Percentiles rank a stretch among this genome's conserved stretches.
Evolutionary conservation across 495 filamentous ascomycete genomes (phyloP).

Genomic region (Choiromyces venosus): DNA sequence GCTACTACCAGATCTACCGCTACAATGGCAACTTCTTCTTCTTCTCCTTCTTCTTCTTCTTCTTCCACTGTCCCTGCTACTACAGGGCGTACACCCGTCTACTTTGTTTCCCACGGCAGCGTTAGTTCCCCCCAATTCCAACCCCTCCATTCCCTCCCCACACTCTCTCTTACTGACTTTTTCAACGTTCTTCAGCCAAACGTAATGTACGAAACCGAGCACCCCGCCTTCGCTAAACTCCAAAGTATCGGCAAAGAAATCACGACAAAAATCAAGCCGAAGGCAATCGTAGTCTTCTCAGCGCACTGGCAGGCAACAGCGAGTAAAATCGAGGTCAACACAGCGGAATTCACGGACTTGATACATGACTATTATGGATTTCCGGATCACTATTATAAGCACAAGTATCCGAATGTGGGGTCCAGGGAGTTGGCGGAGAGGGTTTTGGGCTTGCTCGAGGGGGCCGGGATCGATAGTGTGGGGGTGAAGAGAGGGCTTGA

Average conservation of each 20-base stretch:
- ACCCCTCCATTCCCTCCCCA: neutral
- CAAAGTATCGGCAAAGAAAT: conserved; percentile 69
- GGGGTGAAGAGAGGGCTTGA: conserved; percentile 66
- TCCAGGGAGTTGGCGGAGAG: conserved; percentile 59
- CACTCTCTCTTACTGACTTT: conserved; percentile 15
- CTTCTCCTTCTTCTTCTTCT: conserved; percentile 9
- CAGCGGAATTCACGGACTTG: conserved; percentile 60
- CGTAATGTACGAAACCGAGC: conserved; percentile 65
- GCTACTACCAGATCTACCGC: neutral
- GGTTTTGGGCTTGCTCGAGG: conserved; percentile 56
- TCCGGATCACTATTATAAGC: conserved; percentile 57
- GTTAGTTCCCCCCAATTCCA: too few relatives aligned
- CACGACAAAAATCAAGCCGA: conserved; percentile 69
- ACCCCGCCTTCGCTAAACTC: conserved; percentile 69
- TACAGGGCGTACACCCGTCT: conserved; percentile 55
- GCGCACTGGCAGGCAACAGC: conserved; percentile 72
- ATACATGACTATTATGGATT: conserved; percentile 89
- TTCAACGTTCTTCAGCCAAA: conserved; percentile 65
- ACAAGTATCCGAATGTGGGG: conserved; percentile 65
- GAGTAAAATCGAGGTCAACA: conserved; percentile 65
- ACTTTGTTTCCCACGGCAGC: conserved; percentile 74
- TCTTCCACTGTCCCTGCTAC: neutral
- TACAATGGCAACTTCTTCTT: too few relatives aligned
- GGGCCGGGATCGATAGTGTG: conserved; percentile 59
- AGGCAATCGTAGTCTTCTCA: conserved; percentile 78